Base-by-base conservation (phyloP, 2,329 filamentous ascomycete genomes). In the Elsinoe perseae region DNA sequence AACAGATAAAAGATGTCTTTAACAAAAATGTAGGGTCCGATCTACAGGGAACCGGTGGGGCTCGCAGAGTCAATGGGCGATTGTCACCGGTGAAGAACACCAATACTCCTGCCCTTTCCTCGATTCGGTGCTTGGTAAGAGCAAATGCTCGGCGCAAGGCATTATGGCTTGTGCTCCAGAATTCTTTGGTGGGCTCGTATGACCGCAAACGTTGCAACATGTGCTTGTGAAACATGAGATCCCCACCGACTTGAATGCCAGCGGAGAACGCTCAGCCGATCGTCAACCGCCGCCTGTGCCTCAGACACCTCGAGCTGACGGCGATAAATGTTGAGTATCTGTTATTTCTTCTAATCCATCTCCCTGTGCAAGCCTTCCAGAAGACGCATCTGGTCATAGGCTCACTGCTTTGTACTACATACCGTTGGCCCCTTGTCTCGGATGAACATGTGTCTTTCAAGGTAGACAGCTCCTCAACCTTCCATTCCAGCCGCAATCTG, bases 371-470 rank as follows among this genome's bases (percentile, higher is more conserved):
- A 12, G 25, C 48, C 4, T 38, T 14, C 14, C 3, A 1, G 7
- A 8, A 14, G 4, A 21, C 7, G 6, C 30, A 27, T 3, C 18
- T 52, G 30, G 18, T 20, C 12, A 4, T 18, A 21, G 25, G 5
- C 10, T n/a, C 9, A n/a, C 8, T n/a, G 16, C 48, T 52, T 52
- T 52, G 48, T 52, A 27, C 16, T n/a, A 14, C 12, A n/a, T 12
- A 27, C 48, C 28, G 25, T 34, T 25, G 28, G 30, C 30, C n/a
- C 28, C 23, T 38, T 20, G 20, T 25, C 30, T 9, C 7, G 18
- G 28, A 38, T 20, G 48, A 38, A 52, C 48, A 52, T 52, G 48
- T 52, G 48, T 38, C 48, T 52, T 52, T 52, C 48, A n/a, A 38
- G 30, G 30, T 52, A 38, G 30, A 52, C 28, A 52, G 48, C 30